Base-by-base conservation (phyloP, 768 basidiomycete species). In the Melanogaster broomeanus region DNA sequence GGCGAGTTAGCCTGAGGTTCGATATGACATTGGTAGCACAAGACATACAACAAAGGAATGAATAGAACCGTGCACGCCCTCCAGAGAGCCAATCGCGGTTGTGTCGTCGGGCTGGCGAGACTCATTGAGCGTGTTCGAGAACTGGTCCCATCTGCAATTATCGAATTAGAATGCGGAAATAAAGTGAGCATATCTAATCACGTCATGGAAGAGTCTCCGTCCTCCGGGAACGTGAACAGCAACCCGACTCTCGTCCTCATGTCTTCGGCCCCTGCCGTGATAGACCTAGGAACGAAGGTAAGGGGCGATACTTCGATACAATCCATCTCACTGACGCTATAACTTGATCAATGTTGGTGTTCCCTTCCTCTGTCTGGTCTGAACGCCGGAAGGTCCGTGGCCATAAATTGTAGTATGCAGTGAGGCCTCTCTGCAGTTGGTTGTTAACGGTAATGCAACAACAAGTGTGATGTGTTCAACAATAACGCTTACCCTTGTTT, bases 111-210 rank as follows among this genome's bases (percentile, higher is more conserved):
- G 48, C 24, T 57, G 45, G 6, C 53, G 52, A 16, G 66, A 65
- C 22, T 61, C 50, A 13, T 58, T 52, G 6, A 25, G 48, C 4
- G 55, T 53, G 50, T 67, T 66, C 16, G 66, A 65, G 33, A 67
- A 68, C 12, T 63, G 57, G 19, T 68, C 64, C 42, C 66, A 67
- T 25, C 66, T 66, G 21, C 16, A 41, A 19, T 12, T 15, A 40
- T 52, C 2, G 15, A 13, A 33, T 51, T 25, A 59, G 25, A 22
- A 30, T 6, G 27, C 16, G 9, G 22, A 21, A 24, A 37, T 8
- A 1, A 8, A 19, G 21, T 28, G 9, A 42, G 27, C 11, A n/a
- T 7, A 30, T n/a, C 15, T 21, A 16, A 43, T 51, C 39, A 60
- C 63, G 52, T 48, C 22, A 37, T 15, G 18, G 48, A 46, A 15